Conservation (phyloP, 83 land plant species). For the Diphasiastrum complanatum region DNA sequence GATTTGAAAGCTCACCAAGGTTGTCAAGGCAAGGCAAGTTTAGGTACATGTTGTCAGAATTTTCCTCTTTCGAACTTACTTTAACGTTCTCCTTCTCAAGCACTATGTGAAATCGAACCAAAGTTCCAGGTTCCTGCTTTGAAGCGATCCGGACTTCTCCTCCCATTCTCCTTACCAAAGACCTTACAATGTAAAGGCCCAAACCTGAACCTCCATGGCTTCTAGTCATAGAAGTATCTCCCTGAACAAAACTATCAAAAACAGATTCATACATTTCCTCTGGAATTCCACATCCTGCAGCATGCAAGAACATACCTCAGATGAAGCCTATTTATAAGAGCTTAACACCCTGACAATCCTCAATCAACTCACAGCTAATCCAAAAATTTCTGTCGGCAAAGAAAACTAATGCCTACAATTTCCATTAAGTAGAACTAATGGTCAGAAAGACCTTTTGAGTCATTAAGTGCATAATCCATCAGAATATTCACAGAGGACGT, state of each 20-base stretch:
- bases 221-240: slow-evolving; percentile 27
- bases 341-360: neutral
- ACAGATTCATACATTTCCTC: slow-evolving; percentile 24
- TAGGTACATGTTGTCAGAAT: too few species aligned
- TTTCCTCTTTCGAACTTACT: slow-evolving; percentile 1
- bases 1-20: too few species aligned
- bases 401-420: too few species aligned
- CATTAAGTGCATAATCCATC: too few species aligned
- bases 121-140: slow-evolving; percentile 16
- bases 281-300: slow-evolving; percentile 11
- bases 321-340: neutral
- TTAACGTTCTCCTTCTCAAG: neutral
- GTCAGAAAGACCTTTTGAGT: too few species aligned
- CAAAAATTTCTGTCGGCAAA: neutral
- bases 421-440: too few species aligned
- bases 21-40: too few species aligned
- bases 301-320: slow-evolving; percentile 4
- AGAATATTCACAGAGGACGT: too few species aligned
- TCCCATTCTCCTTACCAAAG: slow-evolving; percentile 25
- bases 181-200: slow-evolving; percentile 26
- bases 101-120: slow-evolving; percentile 13
- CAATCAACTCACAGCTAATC: neutral
- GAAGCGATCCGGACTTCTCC: slow-evolving; percentile 19
- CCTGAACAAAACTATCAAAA: slow-evolving; percentile 33
- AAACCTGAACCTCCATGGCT: slow-evolving; percentile 30